Evolutionary conservation across 2,329 filamentous ascomycete species (phyloP).

Genomic region (Colletotrichum zoysiae): DNA sequence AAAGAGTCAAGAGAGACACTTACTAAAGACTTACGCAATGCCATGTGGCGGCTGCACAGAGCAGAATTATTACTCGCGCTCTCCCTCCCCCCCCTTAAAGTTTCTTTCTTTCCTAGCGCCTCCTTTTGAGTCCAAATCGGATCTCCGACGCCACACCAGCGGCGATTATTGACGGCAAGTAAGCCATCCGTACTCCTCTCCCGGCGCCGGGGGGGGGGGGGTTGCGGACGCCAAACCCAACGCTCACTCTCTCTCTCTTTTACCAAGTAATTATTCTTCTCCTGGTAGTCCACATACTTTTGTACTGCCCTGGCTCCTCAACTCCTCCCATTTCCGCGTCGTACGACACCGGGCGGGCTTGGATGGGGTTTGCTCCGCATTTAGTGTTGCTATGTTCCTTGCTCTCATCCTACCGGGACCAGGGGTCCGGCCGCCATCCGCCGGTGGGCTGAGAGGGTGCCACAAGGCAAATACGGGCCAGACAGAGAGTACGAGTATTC

Average conservation of each 20-base stretch:
- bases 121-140: constrained; percentile 1
- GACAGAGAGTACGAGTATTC: neutral
- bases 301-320: neutral
- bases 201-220: neutral
- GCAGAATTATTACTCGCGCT: constrained; percentile 1
- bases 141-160: constrained; percentile 9
- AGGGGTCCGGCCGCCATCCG: constrained; percentile 22
- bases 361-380: constrained; percentile 10
- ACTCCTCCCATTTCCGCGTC: constrained; percentile 3
- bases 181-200: neutral
- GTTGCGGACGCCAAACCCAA: neutral
- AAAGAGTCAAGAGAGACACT: neutral
- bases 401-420: constrained; percentile 20
- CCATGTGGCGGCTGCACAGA: constrained; percentile 4
- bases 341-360: constrained; percentile 10
- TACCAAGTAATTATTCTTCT: neutral
- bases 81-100: neutral
- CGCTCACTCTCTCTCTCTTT: neutral
- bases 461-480: neutral
- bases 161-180: constrained; percentile 8
- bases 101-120: neutral
- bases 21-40: neutral
- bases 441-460: constrained; percentile 8
- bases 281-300: neutral
- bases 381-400: constrained; percentile 14